Evolutionary conservation across 148 eudicot species (phyloP).

Genomic region (Rhododendron vialii): DNA sequence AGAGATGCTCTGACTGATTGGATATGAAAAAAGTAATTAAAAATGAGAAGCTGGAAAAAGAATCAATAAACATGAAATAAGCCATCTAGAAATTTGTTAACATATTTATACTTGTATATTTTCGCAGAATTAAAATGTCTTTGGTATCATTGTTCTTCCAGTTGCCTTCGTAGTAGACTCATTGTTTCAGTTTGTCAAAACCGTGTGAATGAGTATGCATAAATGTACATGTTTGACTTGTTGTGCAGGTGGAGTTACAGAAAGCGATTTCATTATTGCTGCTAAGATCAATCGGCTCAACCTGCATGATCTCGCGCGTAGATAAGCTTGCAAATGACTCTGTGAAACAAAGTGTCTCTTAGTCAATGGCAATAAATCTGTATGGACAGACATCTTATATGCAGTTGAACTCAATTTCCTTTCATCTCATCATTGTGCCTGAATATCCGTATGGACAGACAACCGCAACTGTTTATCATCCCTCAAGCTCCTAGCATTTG

Average conservation of each 20-base stretch:
- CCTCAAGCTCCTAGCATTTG: no score
- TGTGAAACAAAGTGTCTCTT: background rate
- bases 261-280: conserved; percentile 95
- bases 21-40: background rate
- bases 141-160: background rate
- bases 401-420: background rate
- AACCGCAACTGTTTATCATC: no score
- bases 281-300: conserved; percentile 67
- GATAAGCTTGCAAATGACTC: conserved; percentile 11
- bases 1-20: background rate
- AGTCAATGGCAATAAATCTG: background rate
- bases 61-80: background rate
- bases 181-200: background rate
- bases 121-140: background rate
- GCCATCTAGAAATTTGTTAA: background rate
- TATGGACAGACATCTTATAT: background rate
- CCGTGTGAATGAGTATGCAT: background rate
- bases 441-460: background rate
- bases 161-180: background rate
- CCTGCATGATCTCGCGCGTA: conserved; percentile 59
- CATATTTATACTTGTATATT: no score
- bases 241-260: conserved; percentile 85
- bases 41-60: background rate
- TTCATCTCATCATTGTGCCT: background rate
- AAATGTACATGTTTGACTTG: background rate